These are phyloP conservation scores for Paramecium primaurelia DNA, from an alignment of 73 alveolate genomes.

Conservation along the genomic window DNA sequence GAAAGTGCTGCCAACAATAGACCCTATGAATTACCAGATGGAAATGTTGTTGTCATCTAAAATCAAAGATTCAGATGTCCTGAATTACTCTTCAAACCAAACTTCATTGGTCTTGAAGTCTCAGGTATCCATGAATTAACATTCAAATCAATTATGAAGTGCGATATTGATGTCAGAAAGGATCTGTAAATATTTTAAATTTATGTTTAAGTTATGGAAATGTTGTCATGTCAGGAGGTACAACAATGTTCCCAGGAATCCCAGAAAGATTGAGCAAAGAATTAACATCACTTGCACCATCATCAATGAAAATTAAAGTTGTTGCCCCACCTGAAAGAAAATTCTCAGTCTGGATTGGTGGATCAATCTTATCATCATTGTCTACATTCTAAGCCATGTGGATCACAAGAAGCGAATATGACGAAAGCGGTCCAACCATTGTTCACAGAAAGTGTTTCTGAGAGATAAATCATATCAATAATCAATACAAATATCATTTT, in stretches of 20 bases:
- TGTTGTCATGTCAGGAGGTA: slow-evolving; percentile 87
- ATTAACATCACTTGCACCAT: slow-evolving; percentile 82
- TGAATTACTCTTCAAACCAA: slow-evolving; percentile 87
- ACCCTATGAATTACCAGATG: slow-evolving; percentile 61
- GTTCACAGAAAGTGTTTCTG: slow-evolving; percentile 95
- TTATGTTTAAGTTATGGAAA: slow-evolving; percentile 60
- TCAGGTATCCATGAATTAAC: slow-evolving; percentile 78
- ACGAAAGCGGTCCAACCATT: slow-evolving; percentile 94
- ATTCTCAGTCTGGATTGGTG: slow-evolving; percentile 97
- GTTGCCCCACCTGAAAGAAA: slow-evolving; percentile 96
- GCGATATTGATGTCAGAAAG: slow-evolving; percentile 86
- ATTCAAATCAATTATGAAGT: slow-evolving; percentile 78
- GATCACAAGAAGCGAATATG: slow-evolving; percentile 96
- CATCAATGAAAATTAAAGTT: slow-evolving; percentile 77
- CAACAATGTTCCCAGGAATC: slow-evolving; percentile 84
- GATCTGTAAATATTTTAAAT: slow-evolving; percentile 65
- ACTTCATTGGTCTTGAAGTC: slow-evolving; percentile 67
- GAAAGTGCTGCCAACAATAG: slow-evolving; percentile 39
- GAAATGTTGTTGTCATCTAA: slow-evolving; percentile 37
- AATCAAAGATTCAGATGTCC: slow-evolving; percentile 80
- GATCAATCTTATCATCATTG: slow-evolving; percentile 87
- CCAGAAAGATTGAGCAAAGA: slow-evolving; percentile 88
- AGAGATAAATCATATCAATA: not conserved
- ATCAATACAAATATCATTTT: not conserved
- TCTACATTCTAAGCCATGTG: slow-evolving; percentile 94